Conservation (phyloP, 2,329 filamentous ascomycete genomes). For the Pseudopithomyces chartarum region DNA sequence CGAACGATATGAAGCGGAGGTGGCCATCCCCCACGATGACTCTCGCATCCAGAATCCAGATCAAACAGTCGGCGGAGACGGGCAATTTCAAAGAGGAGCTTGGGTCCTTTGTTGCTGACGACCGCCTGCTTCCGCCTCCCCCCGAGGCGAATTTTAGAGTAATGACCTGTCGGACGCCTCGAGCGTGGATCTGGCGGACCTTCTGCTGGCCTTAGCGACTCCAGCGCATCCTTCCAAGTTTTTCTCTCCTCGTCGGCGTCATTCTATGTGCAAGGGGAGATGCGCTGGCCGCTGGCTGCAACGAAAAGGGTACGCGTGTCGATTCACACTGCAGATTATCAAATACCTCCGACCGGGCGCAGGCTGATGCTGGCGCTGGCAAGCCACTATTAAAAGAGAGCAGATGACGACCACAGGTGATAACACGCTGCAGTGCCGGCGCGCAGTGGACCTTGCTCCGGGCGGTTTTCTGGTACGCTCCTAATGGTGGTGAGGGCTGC, state of each 20-base stretch:
- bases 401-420: neutral
- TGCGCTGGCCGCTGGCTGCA: neutral
- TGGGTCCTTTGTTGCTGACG: neutral
- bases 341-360: too few relatives aligned
- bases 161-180: neutral
- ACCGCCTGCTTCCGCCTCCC: neutral
- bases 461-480: too few relatives aligned
- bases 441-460: neutral
- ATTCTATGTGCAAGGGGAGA: neutral
- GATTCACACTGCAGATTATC: neutral
- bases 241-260: neutral
- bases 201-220: neutral
- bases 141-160: slow-evolving; percentile 1
- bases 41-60: too few relatives aligned
- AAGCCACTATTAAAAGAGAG: neutral
- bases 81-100: neutral
- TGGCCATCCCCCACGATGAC: neutral
- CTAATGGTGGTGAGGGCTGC: neutral
- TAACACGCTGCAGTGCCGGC: neutral
- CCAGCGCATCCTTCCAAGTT: neutral
- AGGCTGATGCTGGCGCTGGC: neutral
- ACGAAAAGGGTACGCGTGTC: slow-evolving; percentile 1
- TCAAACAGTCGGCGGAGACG: neutral
- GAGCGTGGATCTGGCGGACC: slow-evolving; percentile 1
- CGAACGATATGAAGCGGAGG: neutral